These are phyloP conservation scores for Ustilago loliicola DNA, from an alignment of 1,284 basidiomycete genomes.

Conservation along the genomic window DNA sequence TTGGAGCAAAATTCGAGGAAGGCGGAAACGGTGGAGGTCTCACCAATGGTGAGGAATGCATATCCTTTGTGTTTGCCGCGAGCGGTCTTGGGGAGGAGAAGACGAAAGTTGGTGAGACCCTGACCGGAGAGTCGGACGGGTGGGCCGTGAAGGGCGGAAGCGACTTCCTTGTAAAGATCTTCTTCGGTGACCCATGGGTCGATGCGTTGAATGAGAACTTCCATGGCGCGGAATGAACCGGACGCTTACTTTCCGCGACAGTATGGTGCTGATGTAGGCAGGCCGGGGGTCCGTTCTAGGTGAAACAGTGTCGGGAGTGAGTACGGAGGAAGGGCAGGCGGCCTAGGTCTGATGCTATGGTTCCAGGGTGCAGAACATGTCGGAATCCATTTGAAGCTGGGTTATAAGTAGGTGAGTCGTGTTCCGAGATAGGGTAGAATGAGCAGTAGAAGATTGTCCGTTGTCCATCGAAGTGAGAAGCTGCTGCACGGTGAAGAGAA, in stretches of 20 bases:
- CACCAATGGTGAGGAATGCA: constrained; percentile 35
- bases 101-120: constrained; percentile 28
- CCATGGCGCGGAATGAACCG: constrained; percentile 23
- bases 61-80: constrained; percentile 19
- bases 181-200: constrained; percentile 37
- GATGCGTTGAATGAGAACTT: constrained; percentile 28
- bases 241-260: background rate
- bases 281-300: background rate
- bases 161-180: constrained; percentile 33
- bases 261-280: background rate
- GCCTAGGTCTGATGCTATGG: too few relatives aligned
- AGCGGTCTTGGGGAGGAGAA: constrained; percentile 13
- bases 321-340: too few relatives aligned
- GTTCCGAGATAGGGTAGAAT: background rate
- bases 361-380: background rate
- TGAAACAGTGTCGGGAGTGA: too few relatives aligned
- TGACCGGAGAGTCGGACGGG: constrained; percentile 26
- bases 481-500: background rate
- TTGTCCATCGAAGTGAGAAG: background rate
- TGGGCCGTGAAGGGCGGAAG: constrained; percentile 25
- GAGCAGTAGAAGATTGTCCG: background rate
- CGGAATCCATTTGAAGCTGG: too few relatives aligned
- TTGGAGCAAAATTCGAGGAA: constrained; percentile 24
- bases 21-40: constrained; percentile 30
- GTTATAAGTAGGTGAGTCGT: too few relatives aligned